phyloP scores from a whole-genome alignment of 805 yeast species.

The Candida chauliodis region DNA sequence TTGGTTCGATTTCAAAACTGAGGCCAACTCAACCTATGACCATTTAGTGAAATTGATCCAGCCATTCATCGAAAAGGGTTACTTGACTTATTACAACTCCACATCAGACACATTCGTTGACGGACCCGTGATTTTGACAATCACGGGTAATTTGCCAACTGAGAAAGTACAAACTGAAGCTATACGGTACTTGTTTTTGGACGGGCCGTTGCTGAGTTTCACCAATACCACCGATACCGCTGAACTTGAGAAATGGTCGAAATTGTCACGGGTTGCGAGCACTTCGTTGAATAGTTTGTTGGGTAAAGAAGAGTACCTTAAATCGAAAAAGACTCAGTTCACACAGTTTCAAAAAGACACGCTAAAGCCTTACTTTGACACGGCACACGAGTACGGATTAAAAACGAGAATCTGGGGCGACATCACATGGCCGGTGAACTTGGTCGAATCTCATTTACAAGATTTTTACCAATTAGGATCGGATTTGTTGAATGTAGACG shows the following conservation, averaged over 20 bases:
- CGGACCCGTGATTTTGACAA: slow-evolving; percentile 60
- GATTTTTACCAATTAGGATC: slow-evolving; percentile 46
- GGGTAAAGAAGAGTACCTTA: slow-evolving; percentile 15
- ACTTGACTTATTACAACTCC: slow-evolving; percentile 48
- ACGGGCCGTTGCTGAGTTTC: slow-evolving; percentile 46
- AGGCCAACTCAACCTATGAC: slow-evolving; percentile 46
- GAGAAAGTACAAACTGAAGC: slow-evolving; percentile 24
- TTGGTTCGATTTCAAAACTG: slow-evolving; percentile 62
- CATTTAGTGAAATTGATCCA: slow-evolving; percentile 43
- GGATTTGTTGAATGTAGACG: slow-evolving; percentile 64
- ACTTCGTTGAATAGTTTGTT: slow-evolving; percentile 35
- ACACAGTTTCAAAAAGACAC: slow-evolving; percentile 24
- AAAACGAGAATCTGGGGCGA: slow-evolving; percentile 70
- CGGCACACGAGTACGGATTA: slow-evolving; percentile 49
- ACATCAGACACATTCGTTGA: slow-evolving; percentile 26
- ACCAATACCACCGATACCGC: slow-evolving; percentile 18
- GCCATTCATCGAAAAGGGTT: slow-evolving; percentile 46
- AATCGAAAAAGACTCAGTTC: slow-evolving; percentile 20
- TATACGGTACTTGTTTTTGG: slow-evolving; percentile 43
- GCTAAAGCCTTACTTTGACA: slow-evolving; percentile 25
- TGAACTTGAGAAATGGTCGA: slow-evolving; percentile 20
- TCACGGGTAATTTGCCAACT: slow-evolving; percentile 64
- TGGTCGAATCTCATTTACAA: slow-evolving; percentile 46
- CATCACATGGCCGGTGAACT: slow-evolving; percentile 58
- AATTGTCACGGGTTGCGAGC: slow-evolving; percentile 39